Base-by-base conservation (phyloP, 208 protist genomes). In the Strigomonas culicis region DNA sequence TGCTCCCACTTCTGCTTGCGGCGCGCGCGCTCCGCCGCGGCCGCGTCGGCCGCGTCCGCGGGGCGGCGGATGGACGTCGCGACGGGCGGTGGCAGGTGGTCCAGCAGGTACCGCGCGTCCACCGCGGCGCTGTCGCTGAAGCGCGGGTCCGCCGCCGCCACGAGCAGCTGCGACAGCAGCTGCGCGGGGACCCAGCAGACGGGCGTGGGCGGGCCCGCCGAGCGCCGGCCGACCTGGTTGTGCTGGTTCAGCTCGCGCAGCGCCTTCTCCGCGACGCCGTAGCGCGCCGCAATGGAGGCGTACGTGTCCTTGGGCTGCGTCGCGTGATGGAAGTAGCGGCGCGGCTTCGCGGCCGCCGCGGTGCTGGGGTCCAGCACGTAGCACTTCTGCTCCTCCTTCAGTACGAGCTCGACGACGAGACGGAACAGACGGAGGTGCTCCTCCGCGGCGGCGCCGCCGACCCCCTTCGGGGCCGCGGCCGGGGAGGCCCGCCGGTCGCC, bases 101-200 rank as follows among this genome's bases (percentile, higher is more conserved):
- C 22, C 25, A 93, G 31, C 11, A 93, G 55, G 50, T 80, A 77
- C 11, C 67, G 60, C 58, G 79, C 69, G 59, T 93, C 86, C 7
- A 89, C 49, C 10, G 74, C 66, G 24, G 76, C 59, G 62, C 74
- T 39, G 27, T 82, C 77, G 36, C 46, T 64, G 66, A 80, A 76
- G 34, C 62, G 59, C n/a, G 79, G 76, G 46, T 89, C 80, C 15
- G 80, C 72, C 56, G 80, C 73, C n/a, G 78, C 73, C 31, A 63
- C 43, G 28, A 92, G 63, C 21, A 92, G 60, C 3, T 68, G 56
- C 36, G 73, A 46, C 32, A 88, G 77, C n/a, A 90, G 50, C 59
- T 89, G 80, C 11, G 84, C 51, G 3, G 85, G 85, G 25, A 92
- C 81, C 46, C 77, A 47, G 69, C 78, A 84, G 25, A 50, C 61